Evolutionary conservation across 1,284 basidiomycete species (phyloP).

Genomic region (Lignosus rhinocerotis): DNA sequence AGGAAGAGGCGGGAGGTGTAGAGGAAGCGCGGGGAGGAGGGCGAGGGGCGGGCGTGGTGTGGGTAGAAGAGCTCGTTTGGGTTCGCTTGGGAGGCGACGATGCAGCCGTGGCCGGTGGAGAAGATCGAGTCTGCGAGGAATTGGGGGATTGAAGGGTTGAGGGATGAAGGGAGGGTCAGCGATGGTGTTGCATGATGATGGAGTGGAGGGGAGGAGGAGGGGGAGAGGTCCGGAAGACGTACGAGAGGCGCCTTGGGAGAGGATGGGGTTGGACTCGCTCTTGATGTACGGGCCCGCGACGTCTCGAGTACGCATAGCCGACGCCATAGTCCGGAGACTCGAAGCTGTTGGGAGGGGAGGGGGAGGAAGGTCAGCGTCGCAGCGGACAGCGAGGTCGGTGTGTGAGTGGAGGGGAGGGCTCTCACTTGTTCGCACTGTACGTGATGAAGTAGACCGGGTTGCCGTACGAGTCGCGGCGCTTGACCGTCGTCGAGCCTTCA

Average conservation of each 20-base stretch:
- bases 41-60: constrained; percentile 12
- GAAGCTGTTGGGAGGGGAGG: constrained; percentile 1
- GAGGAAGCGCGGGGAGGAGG: constrained; percentile 1
- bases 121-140: constrained; percentile 3
- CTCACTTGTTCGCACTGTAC: constrained; percentile 12
- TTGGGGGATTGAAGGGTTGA: no score
- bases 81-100: constrained; percentile 5
- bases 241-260: constrained; percentile 9
- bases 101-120: constrained; percentile 11
- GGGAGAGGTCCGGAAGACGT: neutral
- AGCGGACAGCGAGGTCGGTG: no score
- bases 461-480: constrained; percentile 4
- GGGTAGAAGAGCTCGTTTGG: constrained; percentile 11
- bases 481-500: constrained; percentile 10
- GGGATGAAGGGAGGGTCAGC: neutral
- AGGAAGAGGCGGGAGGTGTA: constrained; percentile 9
- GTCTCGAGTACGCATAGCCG: constrained; percentile 8
- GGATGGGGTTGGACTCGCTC: constrained; percentile 9
- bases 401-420: no score
- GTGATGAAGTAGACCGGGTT: constrained; percentile 9
- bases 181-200: neutral
- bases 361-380: no score
- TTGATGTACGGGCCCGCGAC: constrained; percentile 14
- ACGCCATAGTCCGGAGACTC: constrained; percentile 13
- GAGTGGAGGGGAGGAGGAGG: no score